Evolutionary conservation across 768 basidiomycete species (phyloP).

Genomic region (Dioszegia crocea): DNA sequence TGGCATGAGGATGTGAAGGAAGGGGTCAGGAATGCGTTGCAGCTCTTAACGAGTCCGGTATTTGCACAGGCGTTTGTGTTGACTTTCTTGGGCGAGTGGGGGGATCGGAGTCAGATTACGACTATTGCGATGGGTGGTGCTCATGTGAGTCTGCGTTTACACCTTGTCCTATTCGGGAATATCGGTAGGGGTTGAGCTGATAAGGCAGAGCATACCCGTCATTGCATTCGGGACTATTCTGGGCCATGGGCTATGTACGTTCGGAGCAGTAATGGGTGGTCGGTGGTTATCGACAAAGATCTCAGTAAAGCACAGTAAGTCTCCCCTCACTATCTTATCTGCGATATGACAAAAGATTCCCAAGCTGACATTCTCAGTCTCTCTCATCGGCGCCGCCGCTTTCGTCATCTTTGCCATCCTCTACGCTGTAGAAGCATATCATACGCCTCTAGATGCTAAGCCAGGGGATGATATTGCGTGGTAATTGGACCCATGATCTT

Average conservation of each 20-base stretch:
- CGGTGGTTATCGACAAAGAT: conserved; percentile 89
- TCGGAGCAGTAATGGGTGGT: conserved; percentile 87
- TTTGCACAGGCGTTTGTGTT: conserved; percentile 92
- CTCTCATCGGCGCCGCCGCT: conserved; percentile 71
- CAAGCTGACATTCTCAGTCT: conserved; percentile 58
- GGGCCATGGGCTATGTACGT: conserved; percentile 82
- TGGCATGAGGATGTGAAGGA: conserved; percentile 52
- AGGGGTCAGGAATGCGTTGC: conserved; percentile 74
- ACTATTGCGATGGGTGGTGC: conserved; percentile 94
- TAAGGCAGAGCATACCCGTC: conserved; percentile 78
- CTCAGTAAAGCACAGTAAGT: conserved; percentile 85
- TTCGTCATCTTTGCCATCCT: conserved; percentile 79
- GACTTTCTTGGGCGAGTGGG: conserved; percentile 99
- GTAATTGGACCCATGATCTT: neutral
- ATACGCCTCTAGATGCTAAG: conserved; percentile 9
- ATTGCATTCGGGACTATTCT: conserved; percentile 84
- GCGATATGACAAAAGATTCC: too few relatives aligned
- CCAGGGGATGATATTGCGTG: conserved; percentile 7
- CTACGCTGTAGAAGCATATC: conserved; percentile 65
- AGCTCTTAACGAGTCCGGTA: conserved; percentile 78
- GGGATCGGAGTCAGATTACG: conserved; percentile 93
- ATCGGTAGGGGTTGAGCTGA: conserved; percentile 1
- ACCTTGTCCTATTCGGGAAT: neutral
- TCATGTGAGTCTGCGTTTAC: conserved; percentile 74
- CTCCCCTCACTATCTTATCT: neutral